A percentile compares a stretch with the other conserved stretches of the same genome.
These are phyloP conservation scores for Calonectria fujianensis DNA, from an alignment of 2,329 filamentous ascomycete species.

Conservation along the genomic window DNA sequence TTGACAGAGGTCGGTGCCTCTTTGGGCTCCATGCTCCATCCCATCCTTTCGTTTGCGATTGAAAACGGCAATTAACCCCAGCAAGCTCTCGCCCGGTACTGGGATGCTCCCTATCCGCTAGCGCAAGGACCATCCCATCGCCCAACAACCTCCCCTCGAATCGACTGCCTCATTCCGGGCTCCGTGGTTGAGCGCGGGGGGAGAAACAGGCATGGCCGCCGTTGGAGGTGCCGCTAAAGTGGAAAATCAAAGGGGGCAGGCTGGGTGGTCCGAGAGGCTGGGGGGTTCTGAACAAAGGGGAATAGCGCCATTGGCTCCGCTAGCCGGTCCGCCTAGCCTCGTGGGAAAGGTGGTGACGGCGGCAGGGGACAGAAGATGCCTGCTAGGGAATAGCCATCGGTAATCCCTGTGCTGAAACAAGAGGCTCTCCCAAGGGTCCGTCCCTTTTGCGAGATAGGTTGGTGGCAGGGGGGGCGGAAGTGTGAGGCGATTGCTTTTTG, in stretches of 20 bases:
- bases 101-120: background rate
- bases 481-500: conserved; percentile 37
- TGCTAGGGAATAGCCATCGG: conserved; percentile 41
- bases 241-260: conserved; percentile 45
- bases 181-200: conserved; percentile 46
- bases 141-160: conserved; percentile 29
- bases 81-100: conserved; percentile 31
- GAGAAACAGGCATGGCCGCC: conserved; percentile 49
- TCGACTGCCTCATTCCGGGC: conserved; percentile 40
- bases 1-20: background rate
- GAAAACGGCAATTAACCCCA: conserved; percentile 33
- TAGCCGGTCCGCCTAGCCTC: conserved; percentile 41
- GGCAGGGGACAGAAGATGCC: conserved; percentile 5
- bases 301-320: conserved; percentile 47
- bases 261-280: conserved; percentile 47
- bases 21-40: conserved; percentile 25
- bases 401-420: conserved; percentile 54
- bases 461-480: conserved; percentile 44
- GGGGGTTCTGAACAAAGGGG: conserved; percentile 42
- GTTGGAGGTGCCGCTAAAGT: conserved; percentile 48
- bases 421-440: conserved; percentile 51
- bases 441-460: conserved; percentile 44
- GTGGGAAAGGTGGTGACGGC: conserved; percentile 31
- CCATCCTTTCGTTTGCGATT: conserved; percentile 10
- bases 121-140: conserved; percentile 36